These are phyloP conservation scores for Magnusiomyces ingens DNA, from an alignment of 1,139 yeast genomes.

Conservation along the genomic window DNA sequence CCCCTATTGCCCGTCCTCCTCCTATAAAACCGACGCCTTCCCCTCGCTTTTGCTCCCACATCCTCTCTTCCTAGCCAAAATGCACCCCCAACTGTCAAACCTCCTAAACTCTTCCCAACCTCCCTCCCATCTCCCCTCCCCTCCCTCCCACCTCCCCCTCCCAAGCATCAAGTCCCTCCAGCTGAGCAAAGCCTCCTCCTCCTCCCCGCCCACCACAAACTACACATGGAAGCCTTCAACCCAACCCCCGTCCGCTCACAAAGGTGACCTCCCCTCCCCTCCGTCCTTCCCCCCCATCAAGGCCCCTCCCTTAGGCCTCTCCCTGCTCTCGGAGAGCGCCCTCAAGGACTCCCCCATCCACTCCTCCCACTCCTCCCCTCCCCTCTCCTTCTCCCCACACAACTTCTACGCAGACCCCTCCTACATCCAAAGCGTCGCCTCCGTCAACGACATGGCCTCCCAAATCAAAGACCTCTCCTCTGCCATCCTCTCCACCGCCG, in stretches of 20 bases:
- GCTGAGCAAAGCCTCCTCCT: neutral
- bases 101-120: neutral
- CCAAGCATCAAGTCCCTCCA: neutral
- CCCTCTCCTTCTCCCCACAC: neutral
- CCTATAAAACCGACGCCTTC: neutral
- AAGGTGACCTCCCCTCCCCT: neutral
- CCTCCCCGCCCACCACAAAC: neutral
- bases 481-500: neutral
- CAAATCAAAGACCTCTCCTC: neutral
- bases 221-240: neutral
- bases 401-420: neutral
- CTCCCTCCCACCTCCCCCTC: neutral
- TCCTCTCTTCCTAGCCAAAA: neutral
- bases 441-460: neutral
- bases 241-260: no score
- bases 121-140: neutral
- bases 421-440: neutral
- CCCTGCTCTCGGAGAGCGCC: constrained; percentile 3
- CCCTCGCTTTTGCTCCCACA: neutral
- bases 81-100: constrained; percentile 3
- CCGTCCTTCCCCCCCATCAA: neutral
- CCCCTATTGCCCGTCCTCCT: neutral
- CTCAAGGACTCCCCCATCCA: neutral
- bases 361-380: neutral
- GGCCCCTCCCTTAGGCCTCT: neutral